A percentile compares a stretch with the other conserved stretches of the same genome.
phyloP scores from a whole-genome alignment of 305 asterid genomes.

The Fraxinus nigra region DNA sequence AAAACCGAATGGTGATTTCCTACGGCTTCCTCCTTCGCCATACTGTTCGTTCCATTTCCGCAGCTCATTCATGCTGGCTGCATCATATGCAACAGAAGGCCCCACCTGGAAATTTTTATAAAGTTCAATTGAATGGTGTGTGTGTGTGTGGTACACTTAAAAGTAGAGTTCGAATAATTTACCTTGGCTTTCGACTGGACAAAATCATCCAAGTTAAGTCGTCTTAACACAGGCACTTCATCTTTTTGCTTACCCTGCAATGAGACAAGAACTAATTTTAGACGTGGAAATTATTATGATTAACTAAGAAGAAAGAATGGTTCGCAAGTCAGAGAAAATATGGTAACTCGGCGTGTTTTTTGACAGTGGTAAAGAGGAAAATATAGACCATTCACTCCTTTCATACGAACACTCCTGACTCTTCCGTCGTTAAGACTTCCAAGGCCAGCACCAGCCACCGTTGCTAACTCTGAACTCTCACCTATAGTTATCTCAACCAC shows the following conservation, averaged over 20 bases:
- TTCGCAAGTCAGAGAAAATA: constrained; percentile 2
- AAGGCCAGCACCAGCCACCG: background rate
- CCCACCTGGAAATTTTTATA: constrained; percentile 61
- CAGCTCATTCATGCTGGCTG: constrained; percentile 92
- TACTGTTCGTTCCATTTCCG: constrained; percentile 97
- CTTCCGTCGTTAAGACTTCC: background rate
- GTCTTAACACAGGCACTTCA: constrained; percentile 47
- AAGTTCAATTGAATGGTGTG: background rate
- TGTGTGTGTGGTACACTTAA: background rate
- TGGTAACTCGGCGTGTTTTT: background rate
- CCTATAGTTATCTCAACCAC: background rate
- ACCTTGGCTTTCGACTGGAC: constrained; percentile 84
- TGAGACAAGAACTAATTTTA: constrained; percentile 13
- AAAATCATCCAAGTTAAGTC: constrained; percentile 77
- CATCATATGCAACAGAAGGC: constrained; percentile 95
- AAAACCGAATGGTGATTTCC: constrained; percentile 86
- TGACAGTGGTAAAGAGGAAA: background rate
- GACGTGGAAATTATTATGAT: background rate
- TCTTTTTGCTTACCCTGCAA: constrained; percentile 48
- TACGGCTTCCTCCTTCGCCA: constrained; percentile 97
- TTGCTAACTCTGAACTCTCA: background rate
- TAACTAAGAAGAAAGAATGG: background rate
- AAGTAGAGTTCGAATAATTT: constrained; percentile 17
- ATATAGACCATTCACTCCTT: background rate
- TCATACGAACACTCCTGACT: background rate